phyloP scores from a whole-genome alignment of 768 basidiomycete species.

The Boletus subcaerulescens region DNA sequence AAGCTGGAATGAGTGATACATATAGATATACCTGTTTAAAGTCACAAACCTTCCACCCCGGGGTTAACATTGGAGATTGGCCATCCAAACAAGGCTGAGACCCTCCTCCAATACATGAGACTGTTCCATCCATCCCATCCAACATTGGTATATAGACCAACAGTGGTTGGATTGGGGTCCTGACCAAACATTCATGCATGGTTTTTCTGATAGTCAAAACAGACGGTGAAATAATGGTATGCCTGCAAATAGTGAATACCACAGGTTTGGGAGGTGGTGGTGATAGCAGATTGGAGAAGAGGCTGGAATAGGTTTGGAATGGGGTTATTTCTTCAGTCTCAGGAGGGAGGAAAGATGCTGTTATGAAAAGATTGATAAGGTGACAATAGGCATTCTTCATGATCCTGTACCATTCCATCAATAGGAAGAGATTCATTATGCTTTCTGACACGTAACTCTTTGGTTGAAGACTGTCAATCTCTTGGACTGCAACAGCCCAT shows the following conservation, averaged over 20 bases:
- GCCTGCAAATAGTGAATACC: not conserved
- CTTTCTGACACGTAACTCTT: not conserved
- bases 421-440: conserved; percentile 4
- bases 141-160: not conserved
- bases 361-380: conserved; percentile 4
- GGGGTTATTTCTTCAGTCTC: not conserved
- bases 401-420: not conserved
- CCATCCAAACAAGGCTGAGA: not conserved
- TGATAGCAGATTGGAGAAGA: not conserved
- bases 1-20: no score
- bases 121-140: not conserved
- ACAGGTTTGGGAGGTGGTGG: not conserved
- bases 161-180: not conserved
- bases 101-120: not conserved
- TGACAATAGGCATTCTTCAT: not conserved
- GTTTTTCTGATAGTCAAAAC: conserved; percentile 1
- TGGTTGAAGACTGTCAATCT: conserved; percentile 3
- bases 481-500: conserved; percentile 1
- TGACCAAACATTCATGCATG: conserved; percentile 4
- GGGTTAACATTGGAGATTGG: not conserved
- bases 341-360: not conserved
- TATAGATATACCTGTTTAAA: no score
- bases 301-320: not conserved
- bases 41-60: no score
- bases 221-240: conserved; percentile 7